Conservation (phyloP, 2,329 filamentous ascomycete genomes). For the Beauveria caledonica region DNA sequence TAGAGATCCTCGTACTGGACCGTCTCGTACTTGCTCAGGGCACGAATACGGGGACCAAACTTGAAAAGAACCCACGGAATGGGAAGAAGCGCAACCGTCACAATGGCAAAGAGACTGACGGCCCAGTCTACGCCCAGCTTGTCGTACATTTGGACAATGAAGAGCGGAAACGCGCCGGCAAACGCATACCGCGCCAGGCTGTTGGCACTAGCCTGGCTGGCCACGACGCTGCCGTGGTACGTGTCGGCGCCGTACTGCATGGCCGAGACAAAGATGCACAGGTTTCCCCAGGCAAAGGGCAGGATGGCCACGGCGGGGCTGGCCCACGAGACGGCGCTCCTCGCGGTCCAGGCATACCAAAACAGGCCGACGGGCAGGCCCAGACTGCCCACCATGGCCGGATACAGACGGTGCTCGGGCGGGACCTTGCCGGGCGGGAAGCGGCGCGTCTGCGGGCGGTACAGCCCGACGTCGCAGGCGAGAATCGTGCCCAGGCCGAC, state of each 20-base stretch:
- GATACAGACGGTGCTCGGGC: slow-evolving; percentile 50
- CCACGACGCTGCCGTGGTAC: slow-evolving; percentile 46
- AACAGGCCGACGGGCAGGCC: slow-evolving; percentile 46
- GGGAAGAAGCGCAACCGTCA: slow-evolving; percentile 39
- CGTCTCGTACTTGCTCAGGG: slow-evolving; percentile 32
- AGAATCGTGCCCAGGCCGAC: slow-evolving; percentile 34
- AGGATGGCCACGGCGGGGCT: slow-evolving; percentile 43
- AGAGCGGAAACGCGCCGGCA: slow-evolving; percentile 51
- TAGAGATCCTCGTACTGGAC: slow-evolving; percentile 16
- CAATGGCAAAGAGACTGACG: slow-evolving; percentile 37
- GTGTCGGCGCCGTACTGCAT: slow-evolving; percentile 47
- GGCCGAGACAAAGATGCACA: slow-evolving; percentile 48
- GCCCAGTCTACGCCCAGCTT: slow-evolving; percentile 38
- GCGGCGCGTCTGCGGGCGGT: slow-evolving; percentile 26
- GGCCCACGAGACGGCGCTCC: slow-evolving; percentile 38
- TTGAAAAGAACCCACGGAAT: slow-evolving; percentile 46
- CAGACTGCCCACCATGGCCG: slow-evolving; percentile 49
- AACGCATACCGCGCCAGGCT: slow-evolving; percentile 47
- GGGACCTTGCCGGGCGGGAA: slow-evolving; percentile 29
- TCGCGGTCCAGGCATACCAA: slow-evolving; percentile 53
- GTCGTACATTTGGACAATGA: slow-evolving; percentile 47
- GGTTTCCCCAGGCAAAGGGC: slow-evolving; percentile 51
- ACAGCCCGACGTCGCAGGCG: slow-evolving; percentile 34
- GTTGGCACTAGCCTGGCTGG: slow-evolving; percentile 53
- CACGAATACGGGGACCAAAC: slow-evolving; percentile 35